Base-by-base conservation (phyloP, 129 eudicot species). In the Dittrichia graveolens region DNA sequence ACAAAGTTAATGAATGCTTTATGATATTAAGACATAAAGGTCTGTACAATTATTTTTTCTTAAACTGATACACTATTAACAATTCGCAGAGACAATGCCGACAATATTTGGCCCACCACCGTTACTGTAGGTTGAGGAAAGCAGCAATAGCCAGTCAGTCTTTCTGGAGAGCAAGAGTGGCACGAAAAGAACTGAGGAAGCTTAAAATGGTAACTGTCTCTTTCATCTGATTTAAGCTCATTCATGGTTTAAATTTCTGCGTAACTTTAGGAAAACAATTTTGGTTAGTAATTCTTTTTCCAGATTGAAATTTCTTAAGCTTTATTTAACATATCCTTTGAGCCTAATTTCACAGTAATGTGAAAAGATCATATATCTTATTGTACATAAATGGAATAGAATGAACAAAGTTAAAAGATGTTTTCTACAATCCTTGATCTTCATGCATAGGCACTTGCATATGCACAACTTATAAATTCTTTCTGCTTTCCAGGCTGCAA, bases 91-190 rank as follows among this genome's bases (percentile, higher is more conserved):
- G 80, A 60, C 86, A 86, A 61, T 83, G 88, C 69, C 84, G 91
- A 19, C 76, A 83, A 62, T 73, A 72, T 84, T 68, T 81, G 81
- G 85, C 86, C 12, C 77, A 45, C 48, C 14, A 11, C 56, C 65
- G 73, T 75, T 93, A 78, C 72, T 61, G 65, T 80, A 70, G 73
- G 75, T 52, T 80, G 76, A 84, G 75, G 78, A 80, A 75, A 76
- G 96, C 95, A 40, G 73, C 95, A 76, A 76, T 93, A 56, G 19
- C 67, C 39, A 73, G 76, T 69, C 98, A 93, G 71, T 85, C 92
- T 79, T 87, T 80, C 63, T 93, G 96, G 88, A 90, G 98, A 83
- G 86, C 70, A 61, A 80, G 58, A 71, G 35, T 76, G 45, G 96
- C 96, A 66, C 81, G 87, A 18, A 82, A 66, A 83, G 98, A 93